Evolutionary conservation across 129 eudicot species (phyloP), one percentile per base, ranked within the genome.

Genomic region (Logfia minima): DNA sequence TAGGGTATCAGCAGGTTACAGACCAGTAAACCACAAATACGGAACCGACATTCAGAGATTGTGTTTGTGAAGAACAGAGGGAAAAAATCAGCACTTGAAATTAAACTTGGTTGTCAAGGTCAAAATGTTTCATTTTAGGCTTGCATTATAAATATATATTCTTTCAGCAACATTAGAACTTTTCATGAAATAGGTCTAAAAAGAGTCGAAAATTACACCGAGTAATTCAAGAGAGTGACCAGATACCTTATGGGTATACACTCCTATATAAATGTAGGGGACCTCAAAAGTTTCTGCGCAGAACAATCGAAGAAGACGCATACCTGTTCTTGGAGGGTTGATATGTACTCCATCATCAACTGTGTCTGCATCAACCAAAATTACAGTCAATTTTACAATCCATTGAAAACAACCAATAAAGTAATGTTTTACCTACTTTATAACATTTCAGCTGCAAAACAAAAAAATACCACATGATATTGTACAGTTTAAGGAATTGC

Each of bases 241-340:
- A 48, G 55, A 48, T 48, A 48, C n/a, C 18, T 13, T 14, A 4
- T 14, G 55, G 6, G 48, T 39, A 39, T 1, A 9, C 0, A 39
- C 48, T 9, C 48, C 48, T 39, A 8, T 9, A 39, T 39, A 39
- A 43, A 43, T 43, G 55, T 48, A 14, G 55, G n/a, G 55, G 4
- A 63, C 9, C 70, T 17, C 22, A 29, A 24, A 10, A 31, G 9
- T 29, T 26, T 56, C 22, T 62, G 43, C 4, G 51, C 24, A 18
- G 41, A 17, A 45, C 28, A 64, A 64, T 43, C 11, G 14, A 75
- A 75, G 51, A 24, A 63, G 14, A 63, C 10, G 43, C 43, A 28
- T 75, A 64, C 79, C 79, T 75, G 39, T 75, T 64, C 63, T 19
- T 75, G 63, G 63, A 76, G 72, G 32, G 64, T 65, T 14, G 80